Percentiles rank a stretch among this genome's conserved stretches.
Evolutionary conservation across 768 basidiomycete genomes (phyloP).

Genomic region (Boletus pseudopeckii): DNA sequence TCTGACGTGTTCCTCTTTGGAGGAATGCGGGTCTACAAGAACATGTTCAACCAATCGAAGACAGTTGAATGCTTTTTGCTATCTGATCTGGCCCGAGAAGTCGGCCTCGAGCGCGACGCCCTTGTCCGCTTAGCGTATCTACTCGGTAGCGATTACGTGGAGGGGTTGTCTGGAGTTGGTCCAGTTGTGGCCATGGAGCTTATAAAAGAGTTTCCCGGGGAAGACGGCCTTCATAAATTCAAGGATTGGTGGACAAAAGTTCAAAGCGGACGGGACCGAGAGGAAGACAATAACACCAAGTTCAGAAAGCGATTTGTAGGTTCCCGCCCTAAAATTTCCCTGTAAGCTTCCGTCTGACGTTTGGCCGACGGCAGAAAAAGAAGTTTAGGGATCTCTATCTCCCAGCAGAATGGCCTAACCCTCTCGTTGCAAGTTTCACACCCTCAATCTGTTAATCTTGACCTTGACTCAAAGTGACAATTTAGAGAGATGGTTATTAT

Average conservation of each 20-base stretch:
- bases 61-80: slow-evolving; percentile 95
- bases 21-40: slow-evolving; percentile 92
- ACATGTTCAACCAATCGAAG: slow-evolving; percentile 99
- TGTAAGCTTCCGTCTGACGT: slow-evolving; percentile 7
- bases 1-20: slow-evolving; percentile 99
- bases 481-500: slow-evolving; percentile 87
- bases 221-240: slow-evolving; percentile 81
- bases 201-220: slow-evolving; percentile 87
- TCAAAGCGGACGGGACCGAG: slow-evolving; percentile 81
- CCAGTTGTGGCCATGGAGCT: slow-evolving; percentile 97
- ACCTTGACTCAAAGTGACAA: background rate
- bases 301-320: slow-evolving; percentile 86
- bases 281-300: slow-evolving; percentile 66
- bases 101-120: slow-evolving; percentile 81
- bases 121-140: slow-evolving; percentile 90
- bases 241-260: slow-evolving; percentile 94
- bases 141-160: slow-evolving; percentile 94
- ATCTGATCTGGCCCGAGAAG: slow-evolving; percentile 79
- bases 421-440: slow-evolving; percentile 67
- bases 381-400: slow-evolving; percentile 83
- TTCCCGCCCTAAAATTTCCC: slow-evolving; percentile 18
- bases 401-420: slow-evolving; percentile 83
- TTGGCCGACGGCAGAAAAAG: slow-evolving; percentile 62
- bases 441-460: slow-evolving; percentile 4
- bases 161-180: slow-evolving; percentile 87